phyloP scores from a whole-genome alignment of 192 early-diverging fungal species.

The Coemansia sp. region DNA sequence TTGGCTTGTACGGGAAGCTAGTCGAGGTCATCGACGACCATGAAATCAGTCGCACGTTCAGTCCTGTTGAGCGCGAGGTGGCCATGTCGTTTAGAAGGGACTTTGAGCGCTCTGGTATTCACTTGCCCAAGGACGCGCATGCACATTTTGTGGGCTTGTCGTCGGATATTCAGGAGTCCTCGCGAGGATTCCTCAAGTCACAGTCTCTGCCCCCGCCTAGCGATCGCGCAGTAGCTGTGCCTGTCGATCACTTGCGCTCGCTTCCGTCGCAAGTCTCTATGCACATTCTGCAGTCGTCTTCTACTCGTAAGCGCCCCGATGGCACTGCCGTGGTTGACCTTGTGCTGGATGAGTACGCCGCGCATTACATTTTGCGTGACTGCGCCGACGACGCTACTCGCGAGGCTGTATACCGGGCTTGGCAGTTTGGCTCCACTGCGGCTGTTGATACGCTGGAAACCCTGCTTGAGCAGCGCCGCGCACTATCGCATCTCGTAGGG shows the following conservation, averaged over 20 bases:
- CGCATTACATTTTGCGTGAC: constrained; percentile 47
- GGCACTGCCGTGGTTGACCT: constrained; percentile 30
- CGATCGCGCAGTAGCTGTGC: constrained; percentile 8
- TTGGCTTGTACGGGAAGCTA: constrained; percentile 76
- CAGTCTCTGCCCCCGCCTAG: constrained; percentile 19
- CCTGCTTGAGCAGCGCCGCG: constrained; percentile 68
- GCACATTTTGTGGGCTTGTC: constrained; percentile 77
- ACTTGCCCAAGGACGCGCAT: constrained; percentile 67
- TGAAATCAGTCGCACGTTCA: constrained; percentile 55
- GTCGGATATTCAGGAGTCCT: constrained; percentile 74
- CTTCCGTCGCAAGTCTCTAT: constrained; percentile 58
- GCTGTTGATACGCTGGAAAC: constrained; percentile 71
- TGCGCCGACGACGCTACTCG: constrained; percentile 66
- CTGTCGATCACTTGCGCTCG: constrained; percentile 60
- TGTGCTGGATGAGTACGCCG: constrained; percentile 28
- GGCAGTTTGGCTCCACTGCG: constrained; percentile 65
- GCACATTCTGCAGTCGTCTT: constrained; percentile 38
- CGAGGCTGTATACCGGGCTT: constrained; percentile 68
- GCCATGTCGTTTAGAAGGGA: constrained; percentile 83
- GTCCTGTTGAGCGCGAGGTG: constrained; percentile 68
- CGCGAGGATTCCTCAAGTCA: constrained; percentile 67
- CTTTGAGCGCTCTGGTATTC: constrained; percentile 95
- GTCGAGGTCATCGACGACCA: constrained; percentile 63
- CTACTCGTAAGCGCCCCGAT: constrained; percentile 26
- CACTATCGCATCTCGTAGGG: constrained; percentile 75